These are phyloP conservation scores for Acanthamoeba culbertsoni DNA, from an alignment of 208 protist species.

Conservation along the genomic window DNA sequence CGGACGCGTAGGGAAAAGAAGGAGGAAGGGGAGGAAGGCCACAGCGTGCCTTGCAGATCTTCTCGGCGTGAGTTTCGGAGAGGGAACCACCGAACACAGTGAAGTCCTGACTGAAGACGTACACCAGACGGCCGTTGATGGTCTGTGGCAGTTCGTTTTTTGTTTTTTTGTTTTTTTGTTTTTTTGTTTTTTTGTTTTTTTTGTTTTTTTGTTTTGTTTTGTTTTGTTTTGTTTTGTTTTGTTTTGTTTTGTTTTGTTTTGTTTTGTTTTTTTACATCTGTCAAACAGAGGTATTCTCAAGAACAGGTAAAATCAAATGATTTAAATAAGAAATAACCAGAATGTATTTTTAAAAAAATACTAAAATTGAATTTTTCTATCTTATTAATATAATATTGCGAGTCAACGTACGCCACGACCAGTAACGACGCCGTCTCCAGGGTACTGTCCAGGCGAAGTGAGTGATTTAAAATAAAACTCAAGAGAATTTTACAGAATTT, in stretches of 20 bases:
- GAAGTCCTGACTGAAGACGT: slow-evolving; percentile 95
- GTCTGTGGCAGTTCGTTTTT: background rate
- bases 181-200: too few relatives aligned
- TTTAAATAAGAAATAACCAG: background rate
- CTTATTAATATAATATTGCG: background rate
- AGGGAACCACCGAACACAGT: slow-evolving; percentile 94
- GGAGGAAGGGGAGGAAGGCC: background rate
- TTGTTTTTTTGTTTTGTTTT: too few relatives aligned
- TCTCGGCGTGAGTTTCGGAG: slow-evolving; percentile 91
- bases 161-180: too few relatives aligned
- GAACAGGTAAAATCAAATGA: too few relatives aligned
- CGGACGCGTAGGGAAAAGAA: background rate
- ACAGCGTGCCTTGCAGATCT: slow-evolving; percentile 91
- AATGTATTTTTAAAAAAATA: too few relatives aligned
- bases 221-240: too few relatives aligned
- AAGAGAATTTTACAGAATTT: background rate
- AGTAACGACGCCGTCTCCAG: slow-evolving; percentile 94
- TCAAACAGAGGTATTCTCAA: too few relatives aligned
- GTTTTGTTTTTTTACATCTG: too few relatives aligned
- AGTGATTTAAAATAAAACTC: background rate
- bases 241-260: too few relatives aligned
- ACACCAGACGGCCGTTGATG: slow-evolving; percentile 93
- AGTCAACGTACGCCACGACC: slow-evolving; percentile 81
- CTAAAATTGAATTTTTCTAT: background rate
- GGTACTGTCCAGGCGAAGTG: background rate